Conservation (phyloP, 2,329 filamentous ascomycete genomes). For the Ascochyta fabae region DNA sequence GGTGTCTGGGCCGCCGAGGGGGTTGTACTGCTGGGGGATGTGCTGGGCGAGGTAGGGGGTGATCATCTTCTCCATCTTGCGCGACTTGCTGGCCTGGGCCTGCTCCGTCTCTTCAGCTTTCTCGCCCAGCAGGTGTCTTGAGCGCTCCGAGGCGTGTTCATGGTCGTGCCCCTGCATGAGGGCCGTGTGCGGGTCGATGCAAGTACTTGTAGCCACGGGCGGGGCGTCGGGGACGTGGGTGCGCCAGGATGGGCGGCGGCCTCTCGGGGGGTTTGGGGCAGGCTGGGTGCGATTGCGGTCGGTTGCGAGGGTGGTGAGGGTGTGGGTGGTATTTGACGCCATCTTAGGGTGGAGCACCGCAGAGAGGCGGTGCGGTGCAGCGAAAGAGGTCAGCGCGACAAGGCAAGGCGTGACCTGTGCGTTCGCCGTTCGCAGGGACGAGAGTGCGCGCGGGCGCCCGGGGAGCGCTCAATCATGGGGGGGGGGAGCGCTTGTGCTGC, state of each 20-base stretch:
- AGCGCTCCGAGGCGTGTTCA: conserved; percentile 39
- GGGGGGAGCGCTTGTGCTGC: conserved; percentile 16
- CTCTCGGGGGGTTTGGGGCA: conserved; percentile 22
- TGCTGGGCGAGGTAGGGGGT: conserved; percentile 90
- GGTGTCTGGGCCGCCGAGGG: conserved; percentile 60
- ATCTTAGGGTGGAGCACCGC: conserved; percentile 22
- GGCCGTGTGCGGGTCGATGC: conserved; percentile 41
- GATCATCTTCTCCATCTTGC: conserved; percentile 77
- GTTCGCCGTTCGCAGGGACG: conserved; percentile 12
- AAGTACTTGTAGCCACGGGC: conserved; percentile 13
- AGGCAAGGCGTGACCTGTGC: conserved; percentile 12
- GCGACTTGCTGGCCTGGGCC: conserved; percentile 49
- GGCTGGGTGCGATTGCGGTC: conserved; percentile 24
- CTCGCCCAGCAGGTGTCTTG: conserved; percentile 38
- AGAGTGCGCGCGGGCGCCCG: conserved; percentile 15
- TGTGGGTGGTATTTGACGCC: conserved; percentile 37
- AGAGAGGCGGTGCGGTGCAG: neutral
- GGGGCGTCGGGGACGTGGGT: conserved; percentile 26
- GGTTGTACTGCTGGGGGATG: conserved; percentile 87
- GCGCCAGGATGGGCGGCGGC: conserved; percentile 40
- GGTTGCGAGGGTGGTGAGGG: conserved; percentile 36
- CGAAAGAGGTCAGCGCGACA: neutral
- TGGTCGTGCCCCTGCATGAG: conserved; percentile 48
- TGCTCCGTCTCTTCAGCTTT: conserved; percentile 35
- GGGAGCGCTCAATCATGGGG: conserved; percentile 20